These are phyloP conservation scores for Sanguinoderma infundibulare DNA, from an alignment of 1,284 basidiomycete genomes.

Conservation along the genomic window DNA sequence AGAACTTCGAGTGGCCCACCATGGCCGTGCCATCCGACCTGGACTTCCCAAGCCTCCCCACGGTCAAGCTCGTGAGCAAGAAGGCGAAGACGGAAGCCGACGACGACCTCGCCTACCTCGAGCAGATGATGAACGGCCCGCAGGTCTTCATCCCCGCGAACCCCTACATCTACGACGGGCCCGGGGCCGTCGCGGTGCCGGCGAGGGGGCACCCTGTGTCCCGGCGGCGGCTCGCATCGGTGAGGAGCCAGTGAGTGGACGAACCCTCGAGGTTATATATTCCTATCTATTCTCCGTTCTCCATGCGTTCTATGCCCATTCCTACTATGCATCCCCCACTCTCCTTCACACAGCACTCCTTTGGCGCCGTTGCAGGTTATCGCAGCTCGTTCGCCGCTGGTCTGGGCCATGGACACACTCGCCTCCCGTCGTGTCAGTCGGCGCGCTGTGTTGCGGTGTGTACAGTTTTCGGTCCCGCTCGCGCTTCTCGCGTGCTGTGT, in stretches of 20 bases:
- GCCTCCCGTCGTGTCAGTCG: no score
- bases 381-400: not conserved
- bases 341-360: not conserved
- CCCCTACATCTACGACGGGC: not conserved
- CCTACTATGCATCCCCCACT: no score
- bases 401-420: not conserved
- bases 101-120: not conserved
- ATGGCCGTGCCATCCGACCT: not conserved
- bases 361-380: not conserved
- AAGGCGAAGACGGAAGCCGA: not conserved
- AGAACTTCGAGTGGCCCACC: not conserved
- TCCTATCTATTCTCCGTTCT: not conserved
- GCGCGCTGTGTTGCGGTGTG: not conserved
- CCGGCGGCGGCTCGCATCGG: not conserved
- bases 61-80: not conserved
- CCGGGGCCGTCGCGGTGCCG: no score
- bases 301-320: no score
- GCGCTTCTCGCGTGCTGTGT: no score
- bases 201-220: not conserved
- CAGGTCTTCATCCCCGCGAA: not conserved
- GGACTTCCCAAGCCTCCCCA: not conserved
- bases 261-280: slow-evolving; percentile 5
- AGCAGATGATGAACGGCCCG: not conserved
- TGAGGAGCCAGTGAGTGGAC: not conserved
- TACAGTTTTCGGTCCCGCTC: not conserved